Evolutionary conservation across 2,329 filamentous ascomycete genomes (phyloP).

Genomic region (Fusarium lateritium): DNA sequence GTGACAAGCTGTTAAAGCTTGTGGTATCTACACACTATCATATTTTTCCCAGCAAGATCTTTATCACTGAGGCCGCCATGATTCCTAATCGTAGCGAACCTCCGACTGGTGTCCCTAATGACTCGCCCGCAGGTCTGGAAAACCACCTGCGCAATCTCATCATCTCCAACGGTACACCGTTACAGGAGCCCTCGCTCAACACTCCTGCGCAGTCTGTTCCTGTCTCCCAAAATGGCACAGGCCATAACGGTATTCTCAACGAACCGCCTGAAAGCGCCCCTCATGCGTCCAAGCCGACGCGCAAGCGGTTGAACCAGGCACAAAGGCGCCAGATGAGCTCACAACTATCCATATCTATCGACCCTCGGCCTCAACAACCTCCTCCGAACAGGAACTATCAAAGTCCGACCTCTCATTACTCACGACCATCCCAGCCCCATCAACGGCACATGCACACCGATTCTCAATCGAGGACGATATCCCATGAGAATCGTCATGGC

Average conservation of each 20-base stretch:
- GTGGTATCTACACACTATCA: neutral
- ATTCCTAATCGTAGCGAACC: conserved; percentile 21
- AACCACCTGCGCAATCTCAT: conserved; percentile 72
- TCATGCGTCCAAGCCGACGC: conserved; percentile 51
- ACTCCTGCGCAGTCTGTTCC: conserved; percentile 11
- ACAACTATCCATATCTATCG: conserved; percentile 70
- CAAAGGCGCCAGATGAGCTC: conserved; percentile 74
- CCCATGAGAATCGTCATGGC: conserved; percentile 33
- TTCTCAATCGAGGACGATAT: conserved; percentile 36
- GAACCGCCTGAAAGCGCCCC: conserved; percentile 18
- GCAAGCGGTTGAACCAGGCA: conserved; percentile 73
- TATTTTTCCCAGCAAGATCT: neutral
- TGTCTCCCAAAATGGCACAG: conserved; percentile 1
- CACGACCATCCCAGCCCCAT: conserved; percentile 43
- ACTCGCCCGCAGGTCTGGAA: conserved; percentile 60
- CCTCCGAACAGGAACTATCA: conserved; percentile 51
- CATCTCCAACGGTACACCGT: conserved; percentile 63
- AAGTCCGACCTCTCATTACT: conserved; percentile 50
- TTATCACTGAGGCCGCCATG: conserved; percentile 12
- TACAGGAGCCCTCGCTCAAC: conserved; percentile 20
- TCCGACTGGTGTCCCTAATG: conserved; percentile 8
- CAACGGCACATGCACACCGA: conserved; percentile 46
- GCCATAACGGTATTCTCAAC: neutral
- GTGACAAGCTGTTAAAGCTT: neutral
- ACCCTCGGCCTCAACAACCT: conserved; percentile 58